Base-by-base conservation (phyloP, 345 rosid genomes). In the Boechera divaricarpa region DNA sequence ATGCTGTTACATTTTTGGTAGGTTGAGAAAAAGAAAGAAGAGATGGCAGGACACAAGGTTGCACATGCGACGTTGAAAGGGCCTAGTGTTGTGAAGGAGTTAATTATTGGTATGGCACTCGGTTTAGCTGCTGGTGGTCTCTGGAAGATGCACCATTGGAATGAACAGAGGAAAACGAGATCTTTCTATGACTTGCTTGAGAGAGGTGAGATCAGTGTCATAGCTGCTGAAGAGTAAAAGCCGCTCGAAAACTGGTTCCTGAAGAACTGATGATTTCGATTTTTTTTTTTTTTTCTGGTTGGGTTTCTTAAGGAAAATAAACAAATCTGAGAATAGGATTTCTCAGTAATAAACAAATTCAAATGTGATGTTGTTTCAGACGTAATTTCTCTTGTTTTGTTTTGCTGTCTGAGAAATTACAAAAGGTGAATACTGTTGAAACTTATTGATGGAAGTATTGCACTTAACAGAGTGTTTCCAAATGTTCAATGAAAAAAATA, bases 121-220 rank as follows among this genome's bases (percentile, higher is more conserved):
- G 95, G 88, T 51, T 72, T 86, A 73, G 83, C 77, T 55, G 96
- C 86, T 15, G 93, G 89, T 44, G 68, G 91, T 67, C 49, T 87
- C 44, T 89, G 92, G 96, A 91, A 89, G 83, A 86, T 85, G 86
- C 85, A 90, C 78, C 94, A 83, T 77, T 87, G 93, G 90, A 90
- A 88, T 53, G 93, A 87, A 81, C 89, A 90, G 87, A 90, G 89
- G 83, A 90, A 86, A 78, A 82, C 78, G 0, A 88, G 96, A 77
- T 72, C 87, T 35, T 90, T 90, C 70, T 92, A 88, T 61, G 92
- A 90, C 63, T 77, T 90, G 81, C 85, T 86, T 7, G 93, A 90
- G 77, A 90, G 89, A 67, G 97, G 92, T 42, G 93, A 90, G 81
- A 88, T 92, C 80, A 84, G 95, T 79, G 93, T 92, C 61, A 84